phyloP scores from a whole-genome alignment of 352 stramenopile genomes.

The Phytophthora pisi region DNA sequence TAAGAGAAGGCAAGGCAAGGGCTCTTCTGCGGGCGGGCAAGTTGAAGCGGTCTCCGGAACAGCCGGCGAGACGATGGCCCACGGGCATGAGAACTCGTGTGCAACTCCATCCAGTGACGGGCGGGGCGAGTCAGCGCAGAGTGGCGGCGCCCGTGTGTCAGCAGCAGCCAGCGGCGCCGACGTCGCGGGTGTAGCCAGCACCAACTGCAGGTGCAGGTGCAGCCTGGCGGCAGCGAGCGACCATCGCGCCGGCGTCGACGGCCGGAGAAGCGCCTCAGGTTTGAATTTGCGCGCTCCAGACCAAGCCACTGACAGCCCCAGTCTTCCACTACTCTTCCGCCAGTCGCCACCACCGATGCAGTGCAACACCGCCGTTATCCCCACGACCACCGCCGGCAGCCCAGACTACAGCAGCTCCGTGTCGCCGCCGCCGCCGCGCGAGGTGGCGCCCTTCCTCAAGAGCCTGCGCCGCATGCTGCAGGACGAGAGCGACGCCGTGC shows the following conservation, averaged over 20 bases:
- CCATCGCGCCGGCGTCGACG: constrained; percentile 6
- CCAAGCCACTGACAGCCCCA: constrained; percentile 27
- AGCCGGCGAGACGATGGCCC: not conserved
- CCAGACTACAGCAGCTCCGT: not conserved
- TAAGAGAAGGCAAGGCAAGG: not conserved
- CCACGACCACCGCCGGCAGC: not conserved
- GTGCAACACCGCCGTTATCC: constrained; percentile 12
- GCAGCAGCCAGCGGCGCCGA: constrained; percentile 9
- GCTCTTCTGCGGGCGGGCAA: constrained; percentile 27
- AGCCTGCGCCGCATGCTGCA: constrained; percentile 71
- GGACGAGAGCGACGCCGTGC: constrained; percentile 52
- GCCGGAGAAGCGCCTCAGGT: constrained; percentile 29
- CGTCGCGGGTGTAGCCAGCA: constrained; percentile 23
- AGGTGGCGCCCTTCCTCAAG: constrained; percentile 73
- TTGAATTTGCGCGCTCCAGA: constrained; percentile 36
- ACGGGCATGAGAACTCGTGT: constrained; percentile 22
- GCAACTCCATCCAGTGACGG: constrained; percentile 35
- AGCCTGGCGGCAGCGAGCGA: constrained; percentile 13
- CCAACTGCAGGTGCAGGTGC: constrained; percentile 4
- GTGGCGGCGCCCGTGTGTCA: constrained; percentile 20
- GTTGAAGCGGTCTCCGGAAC: constrained; percentile 32
- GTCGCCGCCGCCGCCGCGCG: constrained; percentile 24
- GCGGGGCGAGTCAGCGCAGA: constrained; percentile 30
- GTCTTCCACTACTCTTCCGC: not conserved
- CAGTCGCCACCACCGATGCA: constrained; percentile 19